phyloP scores from a whole-genome alignment of 2,329 filamentous ascomycete genomes.

The Chrysoporthe cubensis region DNA sequence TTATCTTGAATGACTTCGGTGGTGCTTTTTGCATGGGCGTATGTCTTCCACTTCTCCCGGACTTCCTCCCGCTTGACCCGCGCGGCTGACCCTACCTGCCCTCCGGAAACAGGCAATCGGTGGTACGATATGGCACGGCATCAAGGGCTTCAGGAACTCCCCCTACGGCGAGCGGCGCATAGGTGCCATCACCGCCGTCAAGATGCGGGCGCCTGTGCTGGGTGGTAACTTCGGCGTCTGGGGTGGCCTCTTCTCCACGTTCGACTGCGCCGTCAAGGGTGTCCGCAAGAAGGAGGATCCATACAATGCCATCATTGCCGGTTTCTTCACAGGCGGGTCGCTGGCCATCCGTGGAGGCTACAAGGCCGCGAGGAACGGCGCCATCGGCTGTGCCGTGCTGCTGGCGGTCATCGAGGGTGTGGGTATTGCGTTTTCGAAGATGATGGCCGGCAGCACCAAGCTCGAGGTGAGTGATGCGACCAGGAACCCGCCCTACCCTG shows the following conservation, averaged over 20 bases:
- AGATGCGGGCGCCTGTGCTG: constrained; percentile 92
- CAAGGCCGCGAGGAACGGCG: constrained; percentile 90
- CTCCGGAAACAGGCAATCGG: constrained; percentile 63
- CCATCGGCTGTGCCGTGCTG: constrained; percentile 93
- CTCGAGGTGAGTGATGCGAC: constrained; percentile 63
- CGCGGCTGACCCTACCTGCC: constrained; percentile 20
- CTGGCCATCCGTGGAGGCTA: constrained; percentile 90
- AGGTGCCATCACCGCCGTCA: constrained; percentile 95
- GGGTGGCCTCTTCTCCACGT: constrained; percentile 94
- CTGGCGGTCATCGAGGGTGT: constrained; percentile 97
- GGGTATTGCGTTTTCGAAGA: constrained; percentile 91
- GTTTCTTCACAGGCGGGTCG: constrained; percentile 93
- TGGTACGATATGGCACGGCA: constrained; percentile 91
- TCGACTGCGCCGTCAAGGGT: constrained; percentile 96
- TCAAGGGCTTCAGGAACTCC: constrained; percentile 91
- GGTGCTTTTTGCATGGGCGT: constrained; percentile 97
- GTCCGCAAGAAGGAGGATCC: constrained; percentile 95
- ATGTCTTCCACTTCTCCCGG: constrained; percentile 45
- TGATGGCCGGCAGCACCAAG: constrained; percentile 88
- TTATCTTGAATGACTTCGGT: constrained; percentile 95
- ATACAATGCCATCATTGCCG: constrained; percentile 96
- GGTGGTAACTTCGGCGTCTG: constrained; percentile 98
- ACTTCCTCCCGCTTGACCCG: neutral
- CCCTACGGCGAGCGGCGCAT: constrained; percentile 94
- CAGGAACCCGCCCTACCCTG: neutral